Base-by-base conservation (phyloP, 371 early-diverging fungal genomes). In the Dichotomocladium elegans region DNA sequence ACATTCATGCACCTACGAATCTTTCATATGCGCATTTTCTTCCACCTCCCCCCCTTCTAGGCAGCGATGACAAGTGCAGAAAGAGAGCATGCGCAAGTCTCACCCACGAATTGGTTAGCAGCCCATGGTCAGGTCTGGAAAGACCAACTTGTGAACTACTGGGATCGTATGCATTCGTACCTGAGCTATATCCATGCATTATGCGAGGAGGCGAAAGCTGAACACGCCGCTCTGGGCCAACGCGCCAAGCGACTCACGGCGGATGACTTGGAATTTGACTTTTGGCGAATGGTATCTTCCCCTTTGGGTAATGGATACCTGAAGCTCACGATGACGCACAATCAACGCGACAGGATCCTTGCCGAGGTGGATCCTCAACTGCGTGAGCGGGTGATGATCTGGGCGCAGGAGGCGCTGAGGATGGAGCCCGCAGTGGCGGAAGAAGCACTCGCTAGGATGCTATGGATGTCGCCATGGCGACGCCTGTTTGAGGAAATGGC, bases 201-300 rank as follows among this genome's bases (percentile, higher is more conserved):
- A 24, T 34, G 25, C 8, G 12, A n/a, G 9, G 26, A 35, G 26
- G 49, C 49, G 9, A 2, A 22, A 48, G 22, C 31, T 14, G 49
- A 48, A n/a, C 19, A 33, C 17, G 3, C 29, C 10, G 25, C 21
- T 1, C 12, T 31, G 9, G 49, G 49, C 12, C 49, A 27, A 19
- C 49, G 49, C 10, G 14, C 19, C 21, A 8, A 17, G 3, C 24
- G 24, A 5, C 24, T 48, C 24, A 48, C 49, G 10, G 31, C 35
- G 49, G 35, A 48, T 31, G 49, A 48, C 15, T 34, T 48, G 8
- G 24, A 48, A 15, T 34, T 25, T 35, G 49, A 48, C 15, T 22
- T 48, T 15, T 35, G 49, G 15, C 49, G 49, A 15, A 30, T 47
- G 31, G 26, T 47, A 28, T 22, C 47, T 12, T n/a, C 25, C 10